phyloP scores from a whole-genome alignment of 495 filamentous ascomycete genomes.

The Podospora pseudopauciseta region DNA sequence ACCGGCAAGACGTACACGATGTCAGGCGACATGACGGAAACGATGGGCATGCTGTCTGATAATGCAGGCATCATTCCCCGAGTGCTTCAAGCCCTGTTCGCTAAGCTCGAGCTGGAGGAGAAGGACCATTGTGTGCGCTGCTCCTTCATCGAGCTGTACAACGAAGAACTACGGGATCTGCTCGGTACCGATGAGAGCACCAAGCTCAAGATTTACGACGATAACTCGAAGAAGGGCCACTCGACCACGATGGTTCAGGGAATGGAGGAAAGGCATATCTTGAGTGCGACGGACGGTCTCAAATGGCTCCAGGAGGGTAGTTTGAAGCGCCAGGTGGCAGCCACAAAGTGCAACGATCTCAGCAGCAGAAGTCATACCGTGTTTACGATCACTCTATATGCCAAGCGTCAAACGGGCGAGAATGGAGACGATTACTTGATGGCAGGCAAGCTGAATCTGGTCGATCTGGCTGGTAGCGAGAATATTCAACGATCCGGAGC shows the following conservation, averaged over 20 bases:
- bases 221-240: slow-evolving; percentile 76
- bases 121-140: slow-evolving; percentile 89
- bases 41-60: slow-evolving; percentile 78
- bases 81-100: slow-evolving; percentile 79
- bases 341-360: slow-evolving; percentile 97
- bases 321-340: slow-evolving; percentile 89
- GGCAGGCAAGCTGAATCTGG: slow-evolving; percentile 90
- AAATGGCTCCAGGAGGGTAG: slow-evolving; percentile 85
- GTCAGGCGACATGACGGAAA: slow-evolving; percentile 94
- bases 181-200: slow-evolving; percentile 72
- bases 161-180: slow-evolving; percentile 90
- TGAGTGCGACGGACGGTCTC: slow-evolving; percentile 77
- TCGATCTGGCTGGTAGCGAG: slow-evolving; percentile 94
- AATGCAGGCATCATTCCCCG: slow-evolving; percentile 92
- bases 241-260: slow-evolving; percentile 83
- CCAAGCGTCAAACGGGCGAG: slow-evolving; percentile 68
- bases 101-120: slow-evolving; percentile 72
- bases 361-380: slow-evolving; percentile 95
- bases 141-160: slow-evolving; percentile 98
- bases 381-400: slow-evolving; percentile 87
- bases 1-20: slow-evolving; percentile 99
- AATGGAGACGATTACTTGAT: slow-evolving; percentile 84
- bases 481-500: slow-evolving; percentile 96
- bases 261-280: slow-evolving; percentile 94
- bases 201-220: slow-evolving; percentile 95